Evolutionary conservation across 1,139 yeast species (phyloP).

Genomic region (Sugiyamaella paludigena): DNA sequence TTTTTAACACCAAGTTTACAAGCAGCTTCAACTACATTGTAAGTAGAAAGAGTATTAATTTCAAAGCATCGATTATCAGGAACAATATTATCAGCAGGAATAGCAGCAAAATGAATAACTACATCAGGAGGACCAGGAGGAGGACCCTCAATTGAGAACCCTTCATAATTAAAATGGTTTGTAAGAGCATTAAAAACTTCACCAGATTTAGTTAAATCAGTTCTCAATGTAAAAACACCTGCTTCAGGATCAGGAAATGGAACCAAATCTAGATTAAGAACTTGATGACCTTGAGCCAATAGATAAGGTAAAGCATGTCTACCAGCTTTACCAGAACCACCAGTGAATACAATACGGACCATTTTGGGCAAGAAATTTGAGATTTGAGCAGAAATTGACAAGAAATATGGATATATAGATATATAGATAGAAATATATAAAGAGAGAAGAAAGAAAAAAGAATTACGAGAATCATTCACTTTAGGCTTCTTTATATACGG

Average conservation of each 20-base stretch:
- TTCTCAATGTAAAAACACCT: slow-evolving; percentile 15
- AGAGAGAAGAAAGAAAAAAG: too few species aligned
- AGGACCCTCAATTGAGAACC: slow-evolving; percentile 15
- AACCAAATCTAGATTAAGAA: slow-evolving; percentile 17
- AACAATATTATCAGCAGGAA: slow-evolving; percentile 15
- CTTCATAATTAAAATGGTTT: slow-evolving; percentile 13
- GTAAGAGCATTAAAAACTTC: slow-evolving; percentile 21
- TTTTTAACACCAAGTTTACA: slow-evolving; percentile 26
- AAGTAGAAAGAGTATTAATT: slow-evolving; percentile 21
- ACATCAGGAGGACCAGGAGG: slow-evolving; percentile 20
- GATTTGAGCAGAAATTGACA: too few species aligned
- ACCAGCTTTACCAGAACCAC: slow-evolving; percentile 22
- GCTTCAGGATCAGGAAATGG: slow-evolving; percentile 18
- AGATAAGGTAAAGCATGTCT: slow-evolving; percentile 17
- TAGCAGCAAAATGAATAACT: slow-evolving; percentile 20
- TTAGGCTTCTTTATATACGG: too few species aligned
- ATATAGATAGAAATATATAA: too few species aligned
- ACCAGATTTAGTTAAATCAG: slow-evolving; percentile 19
- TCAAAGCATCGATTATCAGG: slow-evolving; percentile 24
- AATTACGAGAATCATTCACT: too few species aligned
- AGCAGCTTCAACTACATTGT: slow-evolving; percentile 26
- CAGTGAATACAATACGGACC: slow-evolving; percentile 20
- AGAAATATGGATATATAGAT: too few species aligned
- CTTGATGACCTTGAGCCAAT: slow-evolving; percentile 19
- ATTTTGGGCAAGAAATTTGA: too few species aligned